Evolutionary conservation across 768 basidiomycete species (phyloP).

Genomic region (Naganishia onofrii): DNA sequence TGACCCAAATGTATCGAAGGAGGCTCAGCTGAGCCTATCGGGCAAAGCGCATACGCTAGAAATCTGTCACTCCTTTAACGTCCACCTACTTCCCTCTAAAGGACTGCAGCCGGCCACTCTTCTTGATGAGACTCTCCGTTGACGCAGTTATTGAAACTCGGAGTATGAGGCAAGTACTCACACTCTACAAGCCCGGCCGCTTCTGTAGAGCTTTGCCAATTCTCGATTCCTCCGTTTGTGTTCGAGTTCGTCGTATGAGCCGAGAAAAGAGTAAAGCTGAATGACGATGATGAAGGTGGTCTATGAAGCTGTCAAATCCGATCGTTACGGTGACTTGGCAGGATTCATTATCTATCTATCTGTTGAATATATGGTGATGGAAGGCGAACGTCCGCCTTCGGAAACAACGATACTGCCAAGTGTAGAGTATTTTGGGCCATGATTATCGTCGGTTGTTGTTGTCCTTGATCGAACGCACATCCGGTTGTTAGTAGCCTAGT

Average conservation of each 20-base stretch:
- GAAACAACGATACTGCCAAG: neutral
- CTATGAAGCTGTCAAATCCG: neutral
- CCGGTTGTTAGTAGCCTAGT: neutral
- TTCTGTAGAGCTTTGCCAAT: conserved; percentile 16
- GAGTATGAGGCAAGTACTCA: neutral
- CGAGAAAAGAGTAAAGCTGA: neutral
- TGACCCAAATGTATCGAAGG: no score
- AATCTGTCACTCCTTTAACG: neutral
- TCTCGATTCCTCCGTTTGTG: neutral
- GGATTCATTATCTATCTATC: neutral
- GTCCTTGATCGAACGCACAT: neutral
- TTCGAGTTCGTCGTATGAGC: neutral
- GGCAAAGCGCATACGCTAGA: conserved; percentile 21
- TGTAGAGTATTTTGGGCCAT: neutral
- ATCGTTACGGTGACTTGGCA: neutral
- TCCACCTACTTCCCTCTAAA: neutral
- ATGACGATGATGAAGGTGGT: neutral
- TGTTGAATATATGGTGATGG: neutral
- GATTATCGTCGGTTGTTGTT: neutral
- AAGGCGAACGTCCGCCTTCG: neutral
- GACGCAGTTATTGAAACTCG: neutral
- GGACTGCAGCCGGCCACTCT: neutral
- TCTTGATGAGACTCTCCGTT: neutral
- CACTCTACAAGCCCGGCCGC: neutral
- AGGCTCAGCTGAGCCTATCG: no score